Base-by-base conservation (phyloP, 2,329 filamentous ascomycete genomes). In the Drechmeria coniospora region DNA sequence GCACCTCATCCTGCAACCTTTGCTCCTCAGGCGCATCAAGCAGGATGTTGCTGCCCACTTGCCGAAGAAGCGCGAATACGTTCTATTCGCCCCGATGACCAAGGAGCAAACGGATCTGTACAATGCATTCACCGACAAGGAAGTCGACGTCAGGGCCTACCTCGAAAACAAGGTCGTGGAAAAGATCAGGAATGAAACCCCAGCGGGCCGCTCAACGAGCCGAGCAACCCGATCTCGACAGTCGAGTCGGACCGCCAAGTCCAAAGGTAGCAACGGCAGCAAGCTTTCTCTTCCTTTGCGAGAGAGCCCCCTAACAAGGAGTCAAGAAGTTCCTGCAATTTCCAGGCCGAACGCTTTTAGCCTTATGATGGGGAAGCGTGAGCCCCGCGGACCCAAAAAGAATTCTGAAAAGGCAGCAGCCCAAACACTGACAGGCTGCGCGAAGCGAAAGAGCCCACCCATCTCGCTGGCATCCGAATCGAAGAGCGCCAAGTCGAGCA, bases 51-150 rank as follows among this genome's bases (percentile, higher is more conserved):
- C 92, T 30, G 76, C 76, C 2, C 71, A 83, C 26, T 63, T 98
- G n/a, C 90, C 90, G 0, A 92, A 87, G 54, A 98, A 98, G 59
- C 72, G 90, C 16, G 90, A 98, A 50, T 98, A 98, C 39, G 80
- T 98, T 3, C 59, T 98, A 1, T 95, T 90, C 43, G 90, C 90
- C 0, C 90, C 90, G 0, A 73, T 98, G 54, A 93, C 84, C 0
- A 68, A 74, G 15, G 83, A 90, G 39, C 90, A 98, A 46, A 82
- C 84, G 3, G 87, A 94, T 31, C 55, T 98, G 0, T 98, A 98
- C 46, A 74, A 74, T 27, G 64, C 61, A 1, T 59, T 77, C 19
- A 66, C 51, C 30, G 62, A 76, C 43, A 70, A 68, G 34, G 57
- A 57, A 2, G 49, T 56, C 2, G 72, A 77, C 36, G 68, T 68